These are phyloP conservation scores for Kuraishia molischiana DNA, from an alignment of 805 yeast genomes.

Conservation along the genomic window DNA sequence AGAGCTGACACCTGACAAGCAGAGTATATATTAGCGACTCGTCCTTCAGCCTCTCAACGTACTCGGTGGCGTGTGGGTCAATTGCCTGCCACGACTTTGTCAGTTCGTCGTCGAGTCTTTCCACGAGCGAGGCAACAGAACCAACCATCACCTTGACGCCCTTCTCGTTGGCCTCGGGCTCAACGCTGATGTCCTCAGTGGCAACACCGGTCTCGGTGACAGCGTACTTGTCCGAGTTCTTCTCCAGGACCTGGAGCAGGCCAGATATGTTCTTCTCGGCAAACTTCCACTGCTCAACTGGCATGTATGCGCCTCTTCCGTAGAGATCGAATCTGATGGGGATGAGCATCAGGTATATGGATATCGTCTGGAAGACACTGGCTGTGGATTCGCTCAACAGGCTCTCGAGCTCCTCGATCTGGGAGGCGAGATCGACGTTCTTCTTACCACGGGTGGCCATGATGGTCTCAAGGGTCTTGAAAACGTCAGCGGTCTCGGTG, in stretches of 20 bases:
- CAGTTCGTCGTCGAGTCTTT: slow-evolving; percentile 92
- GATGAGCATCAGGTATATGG: slow-evolving; percentile 70
- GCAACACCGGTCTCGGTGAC: slow-evolving; percentile 67
- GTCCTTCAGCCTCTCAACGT: slow-evolving; percentile 81
- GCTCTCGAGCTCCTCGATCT: slow-evolving; percentile 60
- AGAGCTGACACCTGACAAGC: slow-evolving; percentile 77
- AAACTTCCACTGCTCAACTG: slow-evolving; percentile 71
- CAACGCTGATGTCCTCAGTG: slow-evolving; percentile 66
- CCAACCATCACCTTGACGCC: slow-evolving; percentile 78
- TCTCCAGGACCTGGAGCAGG: slow-evolving; percentile 62
- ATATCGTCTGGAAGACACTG: slow-evolving; percentile 65
- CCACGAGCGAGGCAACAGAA: slow-evolving; percentile 76
- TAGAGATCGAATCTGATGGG: slow-evolving; percentile 83
- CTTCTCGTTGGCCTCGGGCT: slow-evolving; percentile 50
- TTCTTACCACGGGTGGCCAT: slow-evolving; percentile 93
- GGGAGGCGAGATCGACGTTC: slow-evolving; percentile 77
- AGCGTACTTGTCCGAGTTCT: slow-evolving; percentile 44
- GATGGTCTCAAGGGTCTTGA: slow-evolving; percentile 62
- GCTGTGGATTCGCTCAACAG: slow-evolving; percentile 37
- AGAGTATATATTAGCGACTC: slow-evolving; percentile 69
- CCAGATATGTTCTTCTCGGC: slow-evolving; percentile 52
- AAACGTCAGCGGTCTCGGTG: slow-evolving; percentile 33
- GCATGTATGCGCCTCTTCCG: slow-evolving; percentile 59
- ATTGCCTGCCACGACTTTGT: slow-evolving; percentile 77
- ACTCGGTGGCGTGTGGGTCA: slow-evolving; percentile 94